Conservation (phyloP, 2,329 filamentous ascomycete genomes). For the Claviceps quebecensis region DNA sequence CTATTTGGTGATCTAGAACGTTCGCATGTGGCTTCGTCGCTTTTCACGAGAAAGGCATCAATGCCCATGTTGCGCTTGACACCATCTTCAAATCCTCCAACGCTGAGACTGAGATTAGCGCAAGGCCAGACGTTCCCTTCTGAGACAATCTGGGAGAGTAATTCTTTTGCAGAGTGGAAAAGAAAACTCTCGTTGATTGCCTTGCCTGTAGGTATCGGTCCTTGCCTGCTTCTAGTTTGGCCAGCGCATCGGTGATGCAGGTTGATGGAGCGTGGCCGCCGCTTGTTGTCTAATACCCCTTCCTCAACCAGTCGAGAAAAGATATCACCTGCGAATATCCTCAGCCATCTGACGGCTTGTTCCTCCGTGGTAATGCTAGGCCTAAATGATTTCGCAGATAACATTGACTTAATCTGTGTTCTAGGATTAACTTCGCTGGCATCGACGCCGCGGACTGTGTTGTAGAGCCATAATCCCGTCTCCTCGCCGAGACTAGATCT, state of each 20-base stretch:
- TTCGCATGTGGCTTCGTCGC: conserved; percentile 42
- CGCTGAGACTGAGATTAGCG: conserved; percentile 73
- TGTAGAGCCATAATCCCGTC: conserved; percentile 73
- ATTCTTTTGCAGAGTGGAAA: conserved; percentile 59
- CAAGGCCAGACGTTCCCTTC: conserved; percentile 84
- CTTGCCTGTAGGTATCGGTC: conserved; percentile 63
- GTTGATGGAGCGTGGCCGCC: conserved; percentile 73
- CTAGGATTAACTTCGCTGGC: conserved; percentile 76
- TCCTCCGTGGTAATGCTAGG: conserved; percentile 67
- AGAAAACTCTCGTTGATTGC: conserved; percentile 57
- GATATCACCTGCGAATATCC: conserved; percentile 86
- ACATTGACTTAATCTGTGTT: conserved; percentile 93
- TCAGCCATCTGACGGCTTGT: conserved; percentile 71
- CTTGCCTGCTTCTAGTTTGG: conserved; percentile 61
- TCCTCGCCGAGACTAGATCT: conserved; percentile 70
- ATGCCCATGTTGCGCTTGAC: conserved; percentile 76
- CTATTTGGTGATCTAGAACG: conserved; percentile 9
- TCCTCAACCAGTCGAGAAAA: conserved; percentile 82
- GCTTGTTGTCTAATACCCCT: conserved; percentile 73
- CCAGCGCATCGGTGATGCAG: conserved; percentile 65
- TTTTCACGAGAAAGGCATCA: conserved; percentile 68
- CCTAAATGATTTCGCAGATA: conserved; percentile 89
- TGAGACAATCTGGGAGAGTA: conserved; percentile 63
- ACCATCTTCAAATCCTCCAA: conserved; percentile 86
- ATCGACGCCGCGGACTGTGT: conserved; percentile 75